Conservation (phyloP, 2,329 filamentous ascomycete species). For the Aureobasidium lini region DNA sequence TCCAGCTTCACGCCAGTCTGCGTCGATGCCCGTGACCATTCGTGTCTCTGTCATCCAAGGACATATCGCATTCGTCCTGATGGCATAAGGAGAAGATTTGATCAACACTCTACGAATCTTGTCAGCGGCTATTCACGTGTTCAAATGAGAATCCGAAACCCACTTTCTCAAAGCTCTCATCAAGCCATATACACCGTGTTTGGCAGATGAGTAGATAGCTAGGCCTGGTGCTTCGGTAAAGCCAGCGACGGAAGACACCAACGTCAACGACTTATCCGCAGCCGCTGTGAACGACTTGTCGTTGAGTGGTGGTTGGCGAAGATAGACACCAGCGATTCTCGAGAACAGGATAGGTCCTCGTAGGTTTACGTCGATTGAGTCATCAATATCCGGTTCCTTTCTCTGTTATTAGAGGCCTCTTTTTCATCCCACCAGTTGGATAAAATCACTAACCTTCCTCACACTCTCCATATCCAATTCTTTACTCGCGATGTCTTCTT, state of each 20-base stretch:
- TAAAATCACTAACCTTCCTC: conserved; percentile 26
- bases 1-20: conserved; percentile 31
- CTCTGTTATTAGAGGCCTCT: not conserved
- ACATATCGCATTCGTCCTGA: conserved; percentile 39
- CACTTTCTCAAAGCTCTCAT: conserved; percentile 39
- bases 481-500: conserved; percentile 39
- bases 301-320: conserved; percentile 33
- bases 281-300: conserved; percentile 18
- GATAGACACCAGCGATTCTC: conserved; percentile 43
- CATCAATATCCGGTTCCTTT: conserved; percentile 25
- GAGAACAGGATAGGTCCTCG: conserved; percentile 41
- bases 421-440: not conserved
- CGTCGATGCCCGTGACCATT: conserved; percentile 30
- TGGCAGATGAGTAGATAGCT: conserved; percentile 41
- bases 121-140: too few species aligned
- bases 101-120: conserved; percentile 25
- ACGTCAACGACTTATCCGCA: conserved; percentile 35
- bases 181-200: conserved; percentile 45
- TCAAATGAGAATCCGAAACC: not conserved
- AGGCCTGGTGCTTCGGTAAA: conserved; percentile 43
- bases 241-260: conserved; percentile 41
- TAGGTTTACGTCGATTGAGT: conserved; percentile 42
- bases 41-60: conserved; percentile 39
- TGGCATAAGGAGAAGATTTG: conserved; percentile 20
- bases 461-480: conserved; percentile 38